Evolutionary conservation across 441 rosid species (phyloP).

Genomic region (Gossypium schwendimanii): DNA sequence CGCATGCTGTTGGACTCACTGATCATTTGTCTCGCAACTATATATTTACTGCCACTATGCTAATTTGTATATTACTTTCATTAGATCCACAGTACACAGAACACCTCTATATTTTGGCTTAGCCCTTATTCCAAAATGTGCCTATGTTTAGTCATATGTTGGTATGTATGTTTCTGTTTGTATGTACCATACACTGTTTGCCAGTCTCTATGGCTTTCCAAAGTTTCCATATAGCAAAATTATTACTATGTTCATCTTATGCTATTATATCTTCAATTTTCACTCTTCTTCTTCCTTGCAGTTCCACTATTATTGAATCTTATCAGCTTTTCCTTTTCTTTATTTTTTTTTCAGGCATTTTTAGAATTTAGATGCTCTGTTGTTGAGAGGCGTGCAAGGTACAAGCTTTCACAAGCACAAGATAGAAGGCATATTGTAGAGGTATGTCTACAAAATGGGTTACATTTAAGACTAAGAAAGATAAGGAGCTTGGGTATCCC

Average conservation of each 20-base stretch:
- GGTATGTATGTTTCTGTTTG: not conserved
- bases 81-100: not conserved
- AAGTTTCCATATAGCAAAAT: not conserved
- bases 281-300: not conserved
- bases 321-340: slow-evolving; percentile 1
- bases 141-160: not conserved
- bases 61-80: not conserved
- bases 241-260: not conserved
- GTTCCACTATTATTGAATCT: not conserved
- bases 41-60: not conserved
- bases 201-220: not conserved
- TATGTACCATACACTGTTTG: not conserved
- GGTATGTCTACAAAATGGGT: slow-evolving; percentile 36
- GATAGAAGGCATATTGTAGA: slow-evolving; percentile 83
- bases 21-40: not conserved
- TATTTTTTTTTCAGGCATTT: slow-evolving; percentile 53
- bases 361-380: slow-evolving; percentile 87
- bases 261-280: not conserved
- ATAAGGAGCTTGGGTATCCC: slow-evolving; percentile 2
- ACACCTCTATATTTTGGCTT: not conserved
- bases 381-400: slow-evolving; percentile 79
- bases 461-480: not conserved
- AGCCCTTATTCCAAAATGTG: not conserved
- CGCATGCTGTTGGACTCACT: not conserved
- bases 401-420: slow-evolving; percentile 81